These are phyloP conservation scores for Talaromyces sp. DNA, from an alignment of 2,329 filamentous ascomycete genomes.

Conservation along the genomic window DNA sequence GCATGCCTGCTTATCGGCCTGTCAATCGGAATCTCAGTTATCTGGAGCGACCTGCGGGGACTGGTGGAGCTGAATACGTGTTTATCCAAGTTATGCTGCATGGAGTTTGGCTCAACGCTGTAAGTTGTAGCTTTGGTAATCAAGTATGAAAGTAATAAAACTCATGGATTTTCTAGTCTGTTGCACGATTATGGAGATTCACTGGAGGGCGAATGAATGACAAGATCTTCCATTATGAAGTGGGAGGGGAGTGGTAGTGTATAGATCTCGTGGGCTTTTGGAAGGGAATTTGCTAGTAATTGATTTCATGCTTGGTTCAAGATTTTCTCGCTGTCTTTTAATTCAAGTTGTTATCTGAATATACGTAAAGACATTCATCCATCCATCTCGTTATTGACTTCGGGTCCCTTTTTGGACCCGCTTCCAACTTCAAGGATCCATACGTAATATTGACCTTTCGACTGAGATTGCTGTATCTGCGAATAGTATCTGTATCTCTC, in stretches of 20 bases:
- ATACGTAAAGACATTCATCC: too few relatives aligned
- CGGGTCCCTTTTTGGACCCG: too few relatives aligned
- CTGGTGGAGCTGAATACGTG: slow-evolving; percentile 43
- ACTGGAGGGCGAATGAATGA: slow-evolving; percentile 55
- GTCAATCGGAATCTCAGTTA: slow-evolving; percentile 49
- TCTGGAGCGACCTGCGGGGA: slow-evolving; percentile 47
- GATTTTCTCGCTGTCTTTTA: too few relatives aligned
- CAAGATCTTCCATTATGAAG: slow-evolving; percentile 53
- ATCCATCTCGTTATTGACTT: too few relatives aligned
- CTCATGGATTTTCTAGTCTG: slow-evolving; percentile 7
- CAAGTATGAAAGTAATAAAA: not conserved
- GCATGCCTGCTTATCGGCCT: slow-evolving; percentile 53
- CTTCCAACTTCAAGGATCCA: not conserved
- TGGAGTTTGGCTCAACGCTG: slow-evolving; percentile 49
- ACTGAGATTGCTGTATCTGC: too few relatives aligned
- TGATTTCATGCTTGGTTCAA: too few relatives aligned
- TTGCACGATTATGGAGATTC: slow-evolving; percentile 51
- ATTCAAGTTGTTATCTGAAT: not conserved
- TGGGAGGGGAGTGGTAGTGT: slow-evolving; percentile 58
- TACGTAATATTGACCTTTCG: too few relatives aligned
- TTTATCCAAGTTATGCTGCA: slow-evolving; percentile 57
- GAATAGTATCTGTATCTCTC: too few relatives aligned
- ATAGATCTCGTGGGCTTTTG: too few relatives aligned
- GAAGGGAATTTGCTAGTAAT: too few relatives aligned
- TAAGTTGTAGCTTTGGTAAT: slow-evolving; percentile 9